Evolutionary conservation across 371 early-diverging fungal species (phyloP), one percentile per base, ranked within the genome.

Genomic region (Mortierella sp.): DNA sequence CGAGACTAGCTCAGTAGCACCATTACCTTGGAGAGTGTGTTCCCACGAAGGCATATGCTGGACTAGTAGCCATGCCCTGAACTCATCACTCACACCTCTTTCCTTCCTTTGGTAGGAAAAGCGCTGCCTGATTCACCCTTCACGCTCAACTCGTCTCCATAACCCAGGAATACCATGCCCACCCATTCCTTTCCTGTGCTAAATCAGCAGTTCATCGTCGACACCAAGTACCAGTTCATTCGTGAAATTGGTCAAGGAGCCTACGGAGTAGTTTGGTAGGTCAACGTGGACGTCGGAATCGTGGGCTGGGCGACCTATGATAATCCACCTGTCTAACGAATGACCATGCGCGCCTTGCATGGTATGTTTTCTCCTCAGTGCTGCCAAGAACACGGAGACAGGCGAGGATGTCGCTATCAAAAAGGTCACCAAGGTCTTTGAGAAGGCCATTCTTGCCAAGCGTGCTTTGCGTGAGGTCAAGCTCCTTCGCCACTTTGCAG

Each of bases 161-260:
- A 16, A 17, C n/a, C n/a, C 21, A 9, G n/a, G 17, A 19, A 50
- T 61, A 59, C 57, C 51, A 72, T 79, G 74, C 69, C 74, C 4
- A 76, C 70, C 22, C 86, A 88, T 54, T 82, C 90, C 25, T 89
- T 89, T 63, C 86, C 88, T 29, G 90, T 87, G n/a, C 77, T 89
- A 29, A 88, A 88, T 44, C 87, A 90, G 61, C 86, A 86, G 61
- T 90, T 90, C 79, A 83, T 88, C 64, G 88, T 91, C 44, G 90
- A 90, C 71, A 82, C 72, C 70, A 89, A 89, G 64, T 97, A 93
- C 78, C 86, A 87, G 66, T 86, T 96, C 68, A 83, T 93, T 60
- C 86, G 94, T 47, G 93, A 95, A 72, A 86, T 96, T 80, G 96
- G 96, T 46, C 92, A 92, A 73, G 97, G 97, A 39, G 96, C 97